Evolutionary conservation across 257 asterid genomes (phyloP).

Genomic region (Capsicum pubescens): DNA sequence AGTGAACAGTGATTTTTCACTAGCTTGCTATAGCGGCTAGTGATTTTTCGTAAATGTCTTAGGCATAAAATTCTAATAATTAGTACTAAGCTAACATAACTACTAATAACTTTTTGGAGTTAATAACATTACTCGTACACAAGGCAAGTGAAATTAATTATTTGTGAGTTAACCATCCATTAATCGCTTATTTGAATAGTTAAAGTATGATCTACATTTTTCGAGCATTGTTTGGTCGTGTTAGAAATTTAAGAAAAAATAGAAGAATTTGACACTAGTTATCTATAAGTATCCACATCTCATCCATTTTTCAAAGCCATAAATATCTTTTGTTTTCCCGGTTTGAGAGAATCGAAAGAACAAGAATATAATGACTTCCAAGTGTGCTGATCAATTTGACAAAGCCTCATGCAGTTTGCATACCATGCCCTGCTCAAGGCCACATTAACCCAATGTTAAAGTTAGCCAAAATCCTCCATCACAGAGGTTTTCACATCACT

Average conservation of each 20-base stretch:
- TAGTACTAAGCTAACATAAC: background rate
- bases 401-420: conserved; percentile 57
- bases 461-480: conserved; percentile 54
- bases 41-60: background rate
- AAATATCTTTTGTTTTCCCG: background rate
- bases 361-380: background rate
- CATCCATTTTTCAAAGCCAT: background rate
- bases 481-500: conserved; percentile 54
- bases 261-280: background rate
- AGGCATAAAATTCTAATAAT: too few species aligned
- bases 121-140: too few species aligned
- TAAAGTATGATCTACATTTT: too few species aligned
- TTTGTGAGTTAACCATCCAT: too few species aligned
- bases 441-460: conserved; percentile 63
- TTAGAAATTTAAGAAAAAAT: background rate
- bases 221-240: background rate
- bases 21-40: background rate
- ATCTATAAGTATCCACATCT: background rate
- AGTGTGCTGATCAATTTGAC: background rate
- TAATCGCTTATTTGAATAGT: too few species aligned
- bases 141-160: too few species aligned
- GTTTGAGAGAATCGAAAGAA: background rate
- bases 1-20: background rate
- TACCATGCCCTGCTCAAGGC: conserved; percentile 64
- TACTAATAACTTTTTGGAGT: too few species aligned